phyloP scores from a whole-genome alignment of 2,329 filamentous ascomycete genomes.

The Ophiosphaerella narmari region DNA sequence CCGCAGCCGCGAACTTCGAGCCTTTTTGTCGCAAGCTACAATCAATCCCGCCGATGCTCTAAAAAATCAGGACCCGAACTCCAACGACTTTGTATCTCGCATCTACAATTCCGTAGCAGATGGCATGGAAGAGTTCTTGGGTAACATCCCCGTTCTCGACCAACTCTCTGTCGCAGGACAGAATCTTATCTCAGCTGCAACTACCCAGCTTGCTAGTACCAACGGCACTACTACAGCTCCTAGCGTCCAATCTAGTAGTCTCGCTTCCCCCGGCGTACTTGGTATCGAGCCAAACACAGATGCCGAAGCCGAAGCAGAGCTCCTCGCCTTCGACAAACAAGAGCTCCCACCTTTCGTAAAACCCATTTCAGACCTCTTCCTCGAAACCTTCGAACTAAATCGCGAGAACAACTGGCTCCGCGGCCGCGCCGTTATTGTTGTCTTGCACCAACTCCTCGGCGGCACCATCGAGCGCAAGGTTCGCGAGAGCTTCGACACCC shows the following conservation, averaged over 20 bases:
- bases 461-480: slow-evolving; percentile 97
- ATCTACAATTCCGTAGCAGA: slow-evolving; percentile 97
- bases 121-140: slow-evolving; percentile 96
- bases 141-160: slow-evolving; percentile 93
- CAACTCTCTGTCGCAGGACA: slow-evolving; percentile 92
- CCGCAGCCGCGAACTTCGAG: slow-evolving; percentile 85
- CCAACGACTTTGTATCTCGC: slow-evolving; percentile 82
- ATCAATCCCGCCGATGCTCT: slow-evolving; percentile 71
- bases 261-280: slow-evolving; percentile 34
- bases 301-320: slow-evolving; percentile 86
- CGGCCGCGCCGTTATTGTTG: slow-evolving; percentile 91
- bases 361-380: slow-evolving; percentile 95
- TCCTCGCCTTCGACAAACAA: slow-evolving; percentile 82
- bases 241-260: slow-evolving; percentile 11
- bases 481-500: slow-evolving; percentile 75
- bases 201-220: slow-evolving; percentile 53
- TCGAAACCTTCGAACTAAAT: slow-evolving; percentile 94
- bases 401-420: slow-evolving; percentile 96
- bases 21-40: slow-evolving; percentile 87
- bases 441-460: slow-evolving; percentile 91
- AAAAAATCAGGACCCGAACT: slow-evolving; percentile 62
- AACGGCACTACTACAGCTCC: slow-evolving; percentile 21
- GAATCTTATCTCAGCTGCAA: slow-evolving; percentile 79
- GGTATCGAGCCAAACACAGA: slow-evolving; percentile 57
- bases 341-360: slow-evolving; percentile 96